These are phyloP conservation scores for Cupressus sempervirens DNA, from an alignment of 75 land plant species.

Conservation along the genomic window DNA sequence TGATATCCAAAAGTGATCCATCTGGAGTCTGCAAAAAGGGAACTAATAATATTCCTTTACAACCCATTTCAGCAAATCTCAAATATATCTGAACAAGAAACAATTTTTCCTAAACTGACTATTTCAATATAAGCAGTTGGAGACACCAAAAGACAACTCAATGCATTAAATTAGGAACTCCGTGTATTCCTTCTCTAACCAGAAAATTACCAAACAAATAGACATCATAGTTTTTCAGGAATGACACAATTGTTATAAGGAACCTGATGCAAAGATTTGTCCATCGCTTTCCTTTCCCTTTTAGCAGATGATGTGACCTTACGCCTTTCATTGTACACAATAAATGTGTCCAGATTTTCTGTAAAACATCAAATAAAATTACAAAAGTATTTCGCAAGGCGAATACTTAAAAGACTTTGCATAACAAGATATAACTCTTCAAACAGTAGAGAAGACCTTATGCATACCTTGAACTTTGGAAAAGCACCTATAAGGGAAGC, in stretches of 20 bases:
- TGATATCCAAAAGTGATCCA: constrained; percentile 85
- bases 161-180: neutral
- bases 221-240: neutral
- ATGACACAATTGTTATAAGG: neutral
- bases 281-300: constrained; percentile 61
- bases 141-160: neutral
- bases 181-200: neutral
- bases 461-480: constrained; percentile 58
- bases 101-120: neutral
- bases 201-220: neutral
- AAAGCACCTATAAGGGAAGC: constrained; percentile 37
- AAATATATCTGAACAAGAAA: constrained; percentile 1
- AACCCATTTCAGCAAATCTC: neutral
- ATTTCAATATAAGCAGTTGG: neutral
- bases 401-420: neutral
- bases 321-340: constrained; percentile 86
- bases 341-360: constrained; percentile 77
- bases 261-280: constrained; percentile 85
- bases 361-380: constrained; percentile 10
- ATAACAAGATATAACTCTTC: constrained; percentile 4
- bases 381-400: neutral
- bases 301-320: constrained; percentile 99
- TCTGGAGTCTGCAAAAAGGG: constrained; percentile 86
- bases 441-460: neutral
- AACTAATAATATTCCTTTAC: constrained; percentile 1